Base-by-base conservation (phyloP, 1,284 basidiomycete genomes). In the Sporisorium scitamineum region DNA sequence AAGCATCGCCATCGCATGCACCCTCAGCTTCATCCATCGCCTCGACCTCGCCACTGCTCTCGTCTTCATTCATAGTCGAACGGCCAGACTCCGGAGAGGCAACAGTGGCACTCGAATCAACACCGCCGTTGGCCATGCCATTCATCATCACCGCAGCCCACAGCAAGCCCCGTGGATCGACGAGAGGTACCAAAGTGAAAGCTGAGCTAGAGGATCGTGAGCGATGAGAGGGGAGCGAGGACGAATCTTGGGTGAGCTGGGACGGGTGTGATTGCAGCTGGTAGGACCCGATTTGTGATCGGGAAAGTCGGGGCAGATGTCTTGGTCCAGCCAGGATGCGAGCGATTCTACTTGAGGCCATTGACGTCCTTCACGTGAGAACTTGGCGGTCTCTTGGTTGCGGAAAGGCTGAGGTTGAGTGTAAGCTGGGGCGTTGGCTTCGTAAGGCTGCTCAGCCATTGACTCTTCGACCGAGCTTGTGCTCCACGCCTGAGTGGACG, bases 101-200 rank as follows among this genome's bases (percentile, higher is more conserved):
- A n/a, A 41, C 50, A 32, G 11, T 26, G 26, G 14, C 13, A 7
- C 18, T 22, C n/a, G 37, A 8, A 39, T n/a, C 32, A 8, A 8
- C 22, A 5, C 24, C 16, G 7, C 29, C 52, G 22, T 54, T 14
- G 18, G 10, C 13, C 29, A 54, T 13, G 18, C 34, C 32, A 27
- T 41, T 54, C 37, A 41, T 26, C 52, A 54, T 54, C 20, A 37
- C n/a, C 2, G 52, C 52, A 3, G 52, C 52, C 52, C 52, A 54
- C 4, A 54, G 52, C 18, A 54, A 20, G 2, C 31, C 34, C 22
- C 39, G 52, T 7, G 52, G 34, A 27, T 41, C 52, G 32, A 54
- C 18, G 4, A 41, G 27, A 7, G 52, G 52, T 4, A 29, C 20
- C 11, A 32, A 27, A 2, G 34, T 27, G 14, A 11, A 26, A 31